phyloP scores from a whole-genome alignment of 2,329 filamentous ascomycete species.

The Sclerotinia sclerotiorum region DNA sequence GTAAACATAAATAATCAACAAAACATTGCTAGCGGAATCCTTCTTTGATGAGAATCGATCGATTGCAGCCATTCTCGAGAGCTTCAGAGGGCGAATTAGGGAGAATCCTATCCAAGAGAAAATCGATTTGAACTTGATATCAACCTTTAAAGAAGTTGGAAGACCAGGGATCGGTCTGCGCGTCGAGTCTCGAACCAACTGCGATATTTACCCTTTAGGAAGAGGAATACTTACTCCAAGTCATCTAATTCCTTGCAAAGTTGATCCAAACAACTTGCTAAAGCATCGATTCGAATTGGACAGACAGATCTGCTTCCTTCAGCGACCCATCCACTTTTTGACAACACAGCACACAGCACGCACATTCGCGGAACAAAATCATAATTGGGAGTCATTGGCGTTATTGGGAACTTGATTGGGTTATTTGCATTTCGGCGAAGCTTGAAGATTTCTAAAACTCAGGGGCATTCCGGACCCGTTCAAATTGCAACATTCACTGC shows the following conservation, averaged over 20 bases:
- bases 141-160: background rate
- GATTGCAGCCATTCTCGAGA: background rate
- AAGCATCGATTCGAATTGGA: background rate
- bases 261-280: background rate
- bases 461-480: too few relatives aligned
- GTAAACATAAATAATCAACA: slow-evolving; percentile 6
- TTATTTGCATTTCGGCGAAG: background rate
- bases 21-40: background rate
- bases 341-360: background rate
- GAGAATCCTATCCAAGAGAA: background rate
- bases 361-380: background rate
- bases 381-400: slow-evolving; percentile 7
- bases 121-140: background rate
- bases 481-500: background rate
- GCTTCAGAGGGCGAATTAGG: background rate
- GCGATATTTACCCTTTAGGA: background rate
- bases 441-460: background rate
- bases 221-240: background rate
- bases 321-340: background rate
- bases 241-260: background rate
- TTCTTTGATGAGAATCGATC: background rate
- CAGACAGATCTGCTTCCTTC: background rate
- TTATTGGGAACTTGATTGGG: background rate
- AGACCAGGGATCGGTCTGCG: background rate
- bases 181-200: slow-evolving; percentile 11